A percentile compares a stretch with the other conserved stretches of the same genome.
phyloP scores from a whole-genome alignment of 2,329 filamentous ascomycete genomes.

The Gyromitra esculenta region DNA sequence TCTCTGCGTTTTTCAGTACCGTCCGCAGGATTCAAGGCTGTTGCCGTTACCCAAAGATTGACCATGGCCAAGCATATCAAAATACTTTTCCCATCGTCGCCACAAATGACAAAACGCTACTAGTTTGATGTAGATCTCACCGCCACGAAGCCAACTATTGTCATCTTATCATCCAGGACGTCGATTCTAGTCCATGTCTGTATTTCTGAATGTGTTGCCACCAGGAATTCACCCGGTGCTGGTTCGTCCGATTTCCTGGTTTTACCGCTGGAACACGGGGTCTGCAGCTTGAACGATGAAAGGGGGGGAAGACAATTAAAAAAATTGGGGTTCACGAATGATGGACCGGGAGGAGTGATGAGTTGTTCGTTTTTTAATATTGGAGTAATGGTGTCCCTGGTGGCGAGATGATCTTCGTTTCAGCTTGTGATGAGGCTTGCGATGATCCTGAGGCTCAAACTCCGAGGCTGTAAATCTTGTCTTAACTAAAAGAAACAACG shows the following conservation, averaged over 20 bases:
- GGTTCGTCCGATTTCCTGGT: conserved; percentile 25
- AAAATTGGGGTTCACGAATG: conserved; percentile 17
- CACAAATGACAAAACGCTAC: neutral
- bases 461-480: conserved; percentile 14
- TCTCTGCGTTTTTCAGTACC: neutral
- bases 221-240: neutral
- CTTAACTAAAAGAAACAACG: neutral
- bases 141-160: conserved; percentile 20
- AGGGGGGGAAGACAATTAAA: neutral
- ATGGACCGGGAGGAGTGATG: conserved; percentile 26
- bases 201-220: conserved; percentile 37
- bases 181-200: neutral
- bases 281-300: neutral
- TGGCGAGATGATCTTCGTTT: conserved; percentile 50
- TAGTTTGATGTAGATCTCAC: neutral
- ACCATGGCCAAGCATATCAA: neutral
- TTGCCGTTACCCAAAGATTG: conserved; percentile 8
- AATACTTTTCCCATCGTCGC: neutral
- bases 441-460: conserved; percentile 23
- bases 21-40: neutral
- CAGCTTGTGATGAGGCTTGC: conserved; percentile 22
- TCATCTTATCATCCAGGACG: neutral
- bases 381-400: neutral
- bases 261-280: neutral
- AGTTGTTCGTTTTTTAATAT: conserved; percentile 37